Base-by-base conservation (phyloP, 2,329 filamentous ascomycete species). In the Colletotrichum ledebouriae region DNA sequence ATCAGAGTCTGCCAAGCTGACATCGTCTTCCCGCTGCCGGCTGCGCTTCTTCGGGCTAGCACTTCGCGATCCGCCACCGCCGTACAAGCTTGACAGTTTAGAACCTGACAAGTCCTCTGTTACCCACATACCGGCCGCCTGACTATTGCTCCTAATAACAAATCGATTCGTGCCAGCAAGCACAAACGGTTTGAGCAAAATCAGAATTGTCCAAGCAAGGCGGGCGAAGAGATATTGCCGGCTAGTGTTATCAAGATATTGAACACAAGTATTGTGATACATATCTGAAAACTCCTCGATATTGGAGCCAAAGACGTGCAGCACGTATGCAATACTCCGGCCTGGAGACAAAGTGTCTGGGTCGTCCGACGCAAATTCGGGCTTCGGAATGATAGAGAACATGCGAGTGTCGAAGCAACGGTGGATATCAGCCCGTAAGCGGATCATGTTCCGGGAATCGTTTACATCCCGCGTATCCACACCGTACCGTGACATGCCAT, bases 401-500 rank as follows among this genome's bases (percentile, higher is more conserved):
- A 41, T 10, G 11, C 39, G 39, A 2, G 39, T 41, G 39, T 52
- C 52, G 33, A 41, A 55, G 29, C 29, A 55, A 12, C 52, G 52
- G 33, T 55, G 52, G 33, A 55, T 37, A 20, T 55, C 52, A 17
- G 52, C 33, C 52, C 52, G 33, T 17, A 55, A 34, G 52, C 33
- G n/a, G 29, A 55, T 55, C 29, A 55, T 33, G 33, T 55, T 55
- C 33, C 33, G 52, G 15, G 52, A 55, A 11, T 55, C 52, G 29
- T 55, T 55, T 4, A 55, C n/a, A 17, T 55, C 52, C 6, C 52
- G 52, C 33, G 20, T 41, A 41, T 55, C 52, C 33, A 41, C 29
- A 2, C 52, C 52, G 13, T 55, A 55, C 29, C 52, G 52, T 34
- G 52, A 55, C 52, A 55, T 55, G n/a, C 33, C 52, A 55, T 55